phyloP scores from a whole-genome alignment of 441 rosid species.

The Croton setiger region DNA sequence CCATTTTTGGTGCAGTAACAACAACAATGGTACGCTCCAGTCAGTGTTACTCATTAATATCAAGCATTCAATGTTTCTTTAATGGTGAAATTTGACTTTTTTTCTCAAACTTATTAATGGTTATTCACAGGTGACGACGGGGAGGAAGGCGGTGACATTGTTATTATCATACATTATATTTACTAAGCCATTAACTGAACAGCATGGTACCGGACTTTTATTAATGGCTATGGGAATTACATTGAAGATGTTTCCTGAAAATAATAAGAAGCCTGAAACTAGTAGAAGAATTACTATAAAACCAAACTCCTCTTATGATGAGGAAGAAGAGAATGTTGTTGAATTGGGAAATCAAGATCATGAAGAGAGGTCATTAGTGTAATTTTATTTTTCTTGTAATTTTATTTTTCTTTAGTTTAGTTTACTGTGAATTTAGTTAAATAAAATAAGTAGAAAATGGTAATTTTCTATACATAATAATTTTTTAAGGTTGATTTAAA shows the following conservation, averaged over 20 bases:
- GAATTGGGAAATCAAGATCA: slow-evolving; percentile 9
- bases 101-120: background rate
- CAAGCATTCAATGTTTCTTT: background rate
- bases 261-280: slow-evolving; percentile 29
- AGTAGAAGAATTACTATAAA: slow-evolving; percentile 3
- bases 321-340: slow-evolving; percentile 8
- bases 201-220: slow-evolving; percentile 70
- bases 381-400: too few species aligned
- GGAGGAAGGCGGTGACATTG: slow-evolving; percentile 81
- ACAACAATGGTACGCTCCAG: slow-evolving; percentile 67
- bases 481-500: too few species aligned
- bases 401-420: too few species aligned
- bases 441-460: background rate
- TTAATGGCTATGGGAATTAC: slow-evolving; percentile 72
- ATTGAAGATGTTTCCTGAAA: slow-evolving; percentile 64
- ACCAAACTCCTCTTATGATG: background rate
- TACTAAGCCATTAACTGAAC: slow-evolving; percentile 80
- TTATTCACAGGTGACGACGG: slow-evolving; percentile 68
- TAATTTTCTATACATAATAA: too few species aligned
- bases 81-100: background rate
- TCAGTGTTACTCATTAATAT: background rate
- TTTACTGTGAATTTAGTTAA: too few species aligned
- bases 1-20: slow-evolving; percentile 88
- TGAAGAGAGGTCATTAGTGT: slow-evolving; percentile 21
- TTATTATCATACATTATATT: slow-evolving; percentile 74